Percentiles rank a stretch among this genome's conserved stretches.
phyloP scores from a whole-genome alignment of 2,329 filamentous ascomycete genomes.

The Myotisia sp. region DNA sequence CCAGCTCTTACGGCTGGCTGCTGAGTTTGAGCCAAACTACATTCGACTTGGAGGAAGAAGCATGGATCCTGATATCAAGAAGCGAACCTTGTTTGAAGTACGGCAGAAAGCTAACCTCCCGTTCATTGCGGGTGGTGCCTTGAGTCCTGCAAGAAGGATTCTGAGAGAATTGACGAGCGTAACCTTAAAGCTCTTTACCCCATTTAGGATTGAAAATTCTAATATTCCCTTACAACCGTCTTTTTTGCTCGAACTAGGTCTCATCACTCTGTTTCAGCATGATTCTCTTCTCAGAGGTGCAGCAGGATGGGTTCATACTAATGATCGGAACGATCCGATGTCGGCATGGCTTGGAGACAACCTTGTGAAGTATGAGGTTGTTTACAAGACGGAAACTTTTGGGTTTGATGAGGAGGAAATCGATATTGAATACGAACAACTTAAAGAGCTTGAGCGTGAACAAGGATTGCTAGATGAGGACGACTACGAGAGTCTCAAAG shows the following conservation, averaged over 20 bases:
- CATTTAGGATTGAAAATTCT: slow-evolving; percentile 25
- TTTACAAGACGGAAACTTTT: slow-evolving; percentile 36
- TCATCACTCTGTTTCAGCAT: slow-evolving; percentile 51
- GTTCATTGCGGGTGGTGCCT: slow-evolving; percentile 28
- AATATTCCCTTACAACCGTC: slow-evolving; percentile 39
- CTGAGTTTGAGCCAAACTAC: slow-evolving; percentile 48
- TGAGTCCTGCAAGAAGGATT: slow-evolving; percentile 25
- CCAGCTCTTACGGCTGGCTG: slow-evolving; percentile 55
- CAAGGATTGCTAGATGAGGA: slow-evolving; percentile 39
- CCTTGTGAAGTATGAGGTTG: slow-evolving; percentile 32
- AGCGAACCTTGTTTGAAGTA: slow-evolving; percentile 52
- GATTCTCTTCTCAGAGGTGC: slow-evolving; percentile 44
- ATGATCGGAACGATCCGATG: slow-evolving; percentile 26
- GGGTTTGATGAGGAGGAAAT: slow-evolving; percentile 45
- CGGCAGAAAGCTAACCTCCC: slow-evolving; percentile 25
- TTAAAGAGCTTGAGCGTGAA: slow-evolving; percentile 48
- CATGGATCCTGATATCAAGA: slow-evolving; percentile 49
- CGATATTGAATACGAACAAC: slow-evolving; percentile 46
- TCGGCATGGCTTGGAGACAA: slow-evolving; percentile 44
- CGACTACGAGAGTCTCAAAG: slow-evolving; percentile 39
- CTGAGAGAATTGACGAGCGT: slow-evolving; percentile 32
- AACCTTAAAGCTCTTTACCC: slow-evolving; percentile 30
- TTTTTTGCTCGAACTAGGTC: slow-evolving; percentile 38
- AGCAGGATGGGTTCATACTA: slow-evolving; percentile 27
- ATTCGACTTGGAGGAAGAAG: slow-evolving; percentile 57